Evolutionary conservation across 306 rosid species (phyloP).

Genomic region (Canavalia ensiformis): DNA sequence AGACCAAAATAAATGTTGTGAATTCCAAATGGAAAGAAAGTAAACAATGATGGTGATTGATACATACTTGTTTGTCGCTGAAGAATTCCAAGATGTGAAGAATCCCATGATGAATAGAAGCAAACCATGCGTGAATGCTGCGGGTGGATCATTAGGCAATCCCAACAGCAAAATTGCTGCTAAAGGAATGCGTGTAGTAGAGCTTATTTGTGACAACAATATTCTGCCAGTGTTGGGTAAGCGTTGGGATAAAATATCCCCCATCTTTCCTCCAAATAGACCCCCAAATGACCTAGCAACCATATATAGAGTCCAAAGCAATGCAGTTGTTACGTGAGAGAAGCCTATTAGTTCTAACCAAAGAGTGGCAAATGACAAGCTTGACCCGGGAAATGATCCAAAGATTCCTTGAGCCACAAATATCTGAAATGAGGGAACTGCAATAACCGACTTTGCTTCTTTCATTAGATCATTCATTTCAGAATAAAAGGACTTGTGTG

Average conservation of each 20-base stretch:
- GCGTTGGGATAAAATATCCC: constrained; percentile 67
- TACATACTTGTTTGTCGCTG: constrained; percentile 84
- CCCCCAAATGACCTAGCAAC: constrained; percentile 76
- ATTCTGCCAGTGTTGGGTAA: constrained; percentile 82
- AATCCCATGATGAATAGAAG: constrained; percentile 79
- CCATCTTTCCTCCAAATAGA: constrained; percentile 84
- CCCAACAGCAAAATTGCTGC: constrained; percentile 71
- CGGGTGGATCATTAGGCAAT: constrained; percentile 75
- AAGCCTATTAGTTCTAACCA: constrained; percentile 91
- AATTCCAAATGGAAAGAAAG: not conserved
- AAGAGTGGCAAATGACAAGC: constrained; percentile 78
- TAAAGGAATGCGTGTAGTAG: constrained; percentile 79
- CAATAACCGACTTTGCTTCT: constrained; percentile 72
- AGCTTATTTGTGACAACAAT: constrained; percentile 80
- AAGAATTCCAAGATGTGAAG: constrained; percentile 68
- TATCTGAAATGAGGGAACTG: constrained; percentile 79
- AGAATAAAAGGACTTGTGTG: constrained; percentile 49
- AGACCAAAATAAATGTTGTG: too few relatives aligned
- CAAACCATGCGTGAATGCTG: constrained; percentile 71
- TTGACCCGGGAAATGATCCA: constrained; percentile 90
- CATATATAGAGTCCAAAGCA: constrained; percentile 69
- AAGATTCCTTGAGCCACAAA: constrained; percentile 93
- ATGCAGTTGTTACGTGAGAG: constrained; percentile 75
- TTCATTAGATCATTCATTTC: constrained; percentile 63
- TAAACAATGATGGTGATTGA: not conserved